phyloP scores from a whole-genome alignment of 2,329 filamentous ascomycete species.

The Cladosporium oxysporum region DNA sequence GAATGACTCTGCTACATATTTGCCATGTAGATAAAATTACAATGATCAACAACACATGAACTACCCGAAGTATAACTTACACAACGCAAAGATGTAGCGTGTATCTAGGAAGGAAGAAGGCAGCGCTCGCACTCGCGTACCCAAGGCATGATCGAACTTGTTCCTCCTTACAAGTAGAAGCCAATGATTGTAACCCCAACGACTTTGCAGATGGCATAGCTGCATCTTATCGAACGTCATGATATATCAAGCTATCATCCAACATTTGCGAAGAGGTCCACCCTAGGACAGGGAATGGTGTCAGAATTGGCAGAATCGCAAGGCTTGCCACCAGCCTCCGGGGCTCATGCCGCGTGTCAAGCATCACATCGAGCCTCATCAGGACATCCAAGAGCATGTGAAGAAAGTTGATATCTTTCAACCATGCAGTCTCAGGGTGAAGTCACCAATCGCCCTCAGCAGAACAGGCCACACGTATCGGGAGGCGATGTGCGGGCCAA shows the following conservation, averaged over 20 bases:
- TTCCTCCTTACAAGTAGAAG: not conserved
- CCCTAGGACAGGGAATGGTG: not conserved
- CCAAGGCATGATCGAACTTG: not conserved
- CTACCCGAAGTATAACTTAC: not conserved
- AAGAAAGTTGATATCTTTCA: not conserved
- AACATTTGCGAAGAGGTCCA: not conserved
- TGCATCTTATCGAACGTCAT: not conserved
- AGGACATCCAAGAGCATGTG: slow-evolving; percentile 3
- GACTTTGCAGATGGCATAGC: not conserved
- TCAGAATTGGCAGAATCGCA: not conserved
- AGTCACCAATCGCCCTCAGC: slow-evolving; percentile 7
- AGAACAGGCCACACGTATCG: slow-evolving; percentile 6
- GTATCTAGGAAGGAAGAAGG: not conserved
- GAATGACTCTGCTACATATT: not conserved
- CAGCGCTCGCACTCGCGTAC: not conserved
- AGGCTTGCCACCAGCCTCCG: not conserved
- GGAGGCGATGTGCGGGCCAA: slow-evolving; percentile 17
- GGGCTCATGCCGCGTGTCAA: not conserved
- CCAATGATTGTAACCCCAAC: not conserved
- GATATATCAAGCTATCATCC: not conserved
- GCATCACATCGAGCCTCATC: not conserved
- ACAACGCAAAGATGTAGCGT: not conserved
- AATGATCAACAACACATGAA: not conserved
- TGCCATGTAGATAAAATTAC: not conserved
- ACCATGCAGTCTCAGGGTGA: not conserved